These are phyloP conservation scores for Xylaria curta DNA, from an alignment of 495 filamentous ascomycete genomes.

Conservation along the genomic window DNA sequence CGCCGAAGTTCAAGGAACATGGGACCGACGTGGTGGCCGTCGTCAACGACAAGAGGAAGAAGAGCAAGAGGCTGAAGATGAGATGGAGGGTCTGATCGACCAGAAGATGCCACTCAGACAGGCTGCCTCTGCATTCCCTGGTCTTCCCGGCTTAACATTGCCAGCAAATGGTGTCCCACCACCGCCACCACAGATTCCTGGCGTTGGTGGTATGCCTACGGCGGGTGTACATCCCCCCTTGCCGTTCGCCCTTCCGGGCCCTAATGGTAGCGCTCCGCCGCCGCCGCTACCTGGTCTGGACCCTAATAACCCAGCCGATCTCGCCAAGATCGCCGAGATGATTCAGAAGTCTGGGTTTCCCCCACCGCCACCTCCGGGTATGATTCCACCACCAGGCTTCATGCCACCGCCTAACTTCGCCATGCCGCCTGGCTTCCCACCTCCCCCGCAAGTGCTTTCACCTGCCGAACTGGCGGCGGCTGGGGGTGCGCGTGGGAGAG, in stretches of 20 bases:
- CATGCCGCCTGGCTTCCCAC: slow-evolving; percentile 57
- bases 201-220: slow-evolving; percentile 54
- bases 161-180: slow-evolving; percentile 41
- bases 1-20: slow-evolving; percentile 91
- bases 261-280: slow-evolving; percentile 58
- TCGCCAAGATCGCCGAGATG: slow-evolving; percentile 70
- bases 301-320: slow-evolving; percentile 66
- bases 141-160: slow-evolving; percentile 59
- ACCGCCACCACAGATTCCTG: slow-evolving; percentile 47
- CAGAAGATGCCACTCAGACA: slow-evolving; percentile 77
- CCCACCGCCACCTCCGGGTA: slow-evolving; percentile 53
- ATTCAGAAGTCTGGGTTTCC: slow-evolving; percentile 62
- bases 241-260: slow-evolving; percentile 50
- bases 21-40: slow-evolving; percentile 79
- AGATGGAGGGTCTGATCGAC: slow-evolving; percentile 90
- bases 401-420: slow-evolving; percentile 60
- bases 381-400: slow-evolving; percentile 51
- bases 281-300: slow-evolving; percentile 58
- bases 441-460: slow-evolving; percentile 41
- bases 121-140: slow-evolving; percentile 47
- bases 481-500: slow-evolving; percentile 55
- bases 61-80: slow-evolving; percentile 90
- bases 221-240: slow-evolving; percentile 37
- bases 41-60: slow-evolving; percentile 88
- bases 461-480: slow-evolving; percentile 37